A percentile compares a stretch with the other conserved stretches of the same genome.
Conservation (phyloP, 495 filamentous ascomycete genomes). For the Aspergillus incahuasiensis region DNA sequence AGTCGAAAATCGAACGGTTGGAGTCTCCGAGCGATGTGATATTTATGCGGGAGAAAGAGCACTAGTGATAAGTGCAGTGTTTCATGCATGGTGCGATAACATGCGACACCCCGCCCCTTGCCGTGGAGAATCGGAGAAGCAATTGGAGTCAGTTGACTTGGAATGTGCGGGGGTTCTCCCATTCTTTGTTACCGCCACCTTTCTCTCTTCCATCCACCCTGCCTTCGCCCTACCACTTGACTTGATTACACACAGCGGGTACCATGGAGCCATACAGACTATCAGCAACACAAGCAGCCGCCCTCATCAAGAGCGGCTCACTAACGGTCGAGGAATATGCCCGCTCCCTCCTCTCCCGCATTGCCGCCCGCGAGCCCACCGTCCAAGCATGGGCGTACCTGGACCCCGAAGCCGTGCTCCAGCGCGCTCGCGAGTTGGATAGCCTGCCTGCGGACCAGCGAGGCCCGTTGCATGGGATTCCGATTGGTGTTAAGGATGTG, state of each 20-base stretch:
- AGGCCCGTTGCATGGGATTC: conserved; percentile 51
- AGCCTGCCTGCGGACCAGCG: conserved; percentile 36
- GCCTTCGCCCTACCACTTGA: too few species aligned
- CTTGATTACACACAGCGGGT: neutral
- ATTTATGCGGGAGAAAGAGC: too few species aligned
- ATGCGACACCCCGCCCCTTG: too few species aligned
- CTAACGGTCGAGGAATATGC: conserved; percentile 50
- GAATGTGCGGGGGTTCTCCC: neutral
- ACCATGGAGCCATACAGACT: conserved; percentile 5
- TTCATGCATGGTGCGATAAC: too few species aligned
- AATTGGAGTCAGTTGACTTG: too few species aligned
- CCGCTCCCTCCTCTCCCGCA: conserved; percentile 45
- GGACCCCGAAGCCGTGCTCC: conserved; percentile 41
- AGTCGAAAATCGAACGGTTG: too few species aligned
- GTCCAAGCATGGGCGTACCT: conserved; percentile 54
- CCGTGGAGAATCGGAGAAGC: neutral
- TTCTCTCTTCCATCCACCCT: neutral
- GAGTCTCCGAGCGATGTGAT: too few species aligned
- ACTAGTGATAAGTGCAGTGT: too few species aligned
- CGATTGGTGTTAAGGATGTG: conserved; percentile 55
- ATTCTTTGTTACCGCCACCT: neutral
- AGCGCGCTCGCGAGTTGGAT: conserved; percentile 49
- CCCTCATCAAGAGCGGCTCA: neutral
- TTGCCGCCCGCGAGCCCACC: conserved; percentile 39
- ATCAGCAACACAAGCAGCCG: conserved; percentile 6